Conservation (phyloP, 1,284 basidiomycete genomes). For the Fomitopsis betulina region DNA sequence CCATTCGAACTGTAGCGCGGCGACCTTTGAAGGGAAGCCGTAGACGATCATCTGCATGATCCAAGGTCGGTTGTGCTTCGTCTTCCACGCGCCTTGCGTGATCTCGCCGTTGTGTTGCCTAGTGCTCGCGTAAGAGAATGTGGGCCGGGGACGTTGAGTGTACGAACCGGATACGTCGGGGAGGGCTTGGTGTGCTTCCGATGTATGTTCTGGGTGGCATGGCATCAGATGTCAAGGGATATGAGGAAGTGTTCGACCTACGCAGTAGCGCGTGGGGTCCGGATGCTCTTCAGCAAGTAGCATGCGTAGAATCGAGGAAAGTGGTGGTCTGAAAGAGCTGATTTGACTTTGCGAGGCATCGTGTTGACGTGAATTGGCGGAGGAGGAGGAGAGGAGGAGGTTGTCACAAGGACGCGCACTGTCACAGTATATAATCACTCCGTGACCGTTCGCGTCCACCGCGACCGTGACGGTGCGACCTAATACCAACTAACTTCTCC, state of each 20-base stretch:
- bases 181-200: constrained; percentile 81
- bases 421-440: not conserved
- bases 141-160: too few species aligned
- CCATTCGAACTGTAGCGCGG: constrained; percentile 89
- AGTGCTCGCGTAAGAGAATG: not conserved
- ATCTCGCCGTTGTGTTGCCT: constrained; percentile 87
- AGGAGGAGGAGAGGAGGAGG: too few species aligned
- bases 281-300: constrained; percentile 75
- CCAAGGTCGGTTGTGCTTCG: constrained; percentile 73
- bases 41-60: constrained; percentile 87
- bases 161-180: constrained; percentile 57
- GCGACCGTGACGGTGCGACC: not conserved
- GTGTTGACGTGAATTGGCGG: too few species aligned
- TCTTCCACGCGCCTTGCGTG: constrained; percentile 73
- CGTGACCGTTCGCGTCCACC: not conserved
- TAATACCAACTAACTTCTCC: too few species aligned
- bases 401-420: not conserved
- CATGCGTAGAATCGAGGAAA: constrained; percentile 86
- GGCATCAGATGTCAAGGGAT: not conserved
- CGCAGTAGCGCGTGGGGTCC: constrained; percentile 52
- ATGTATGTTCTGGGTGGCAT: constrained; percentile 56
- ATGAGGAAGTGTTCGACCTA: constrained; percentile 31
- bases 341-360: constrained; percentile 24
- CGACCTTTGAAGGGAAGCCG: constrained; percentile 83
- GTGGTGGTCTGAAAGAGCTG: constrained; percentile 46